Percentiles rank a stretch among this genome's conserved stretches.
phyloP scores from a whole-genome alignment of 2,329 filamentous ascomycete genomes.

The Ophiostoma himal-ulmi region DNA sequence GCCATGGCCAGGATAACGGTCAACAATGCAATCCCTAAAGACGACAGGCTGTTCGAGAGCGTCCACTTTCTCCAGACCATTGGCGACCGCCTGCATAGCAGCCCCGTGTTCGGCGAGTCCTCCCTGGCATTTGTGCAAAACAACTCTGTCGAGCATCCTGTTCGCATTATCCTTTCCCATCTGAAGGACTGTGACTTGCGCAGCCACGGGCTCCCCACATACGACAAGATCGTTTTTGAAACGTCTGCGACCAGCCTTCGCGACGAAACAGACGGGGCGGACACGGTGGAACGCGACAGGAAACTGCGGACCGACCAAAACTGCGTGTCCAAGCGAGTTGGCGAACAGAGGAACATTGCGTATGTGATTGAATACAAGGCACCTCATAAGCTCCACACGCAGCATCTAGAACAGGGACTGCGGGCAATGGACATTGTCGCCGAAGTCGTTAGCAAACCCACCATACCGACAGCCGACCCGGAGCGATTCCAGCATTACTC shows the following conservation, averaged over 20 bases:
- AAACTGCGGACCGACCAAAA: background rate
- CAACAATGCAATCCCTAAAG: constrained; percentile 26
- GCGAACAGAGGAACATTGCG: background rate
- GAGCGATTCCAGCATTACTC: constrained; percentile 18
- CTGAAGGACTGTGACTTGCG: background rate
- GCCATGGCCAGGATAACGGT: constrained; percentile 18
- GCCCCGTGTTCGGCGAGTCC: background rate
- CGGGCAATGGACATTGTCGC: constrained; percentile 38
- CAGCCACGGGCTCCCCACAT: background rate
- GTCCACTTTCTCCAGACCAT: constrained; percentile 27
- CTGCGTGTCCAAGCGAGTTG: background rate
- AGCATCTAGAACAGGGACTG: constrained; percentile 40
- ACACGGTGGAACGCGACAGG: background rate
- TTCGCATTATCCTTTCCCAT: background rate
- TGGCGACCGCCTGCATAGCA: constrained; percentile 27
- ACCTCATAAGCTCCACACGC: constrained; percentile 41
- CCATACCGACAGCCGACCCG: constrained; percentile 26
- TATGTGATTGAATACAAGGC: constrained; percentile 42
- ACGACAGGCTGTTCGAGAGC: constrained; percentile 30
- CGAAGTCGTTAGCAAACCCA: constrained; percentile 30
- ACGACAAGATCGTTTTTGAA: background rate
- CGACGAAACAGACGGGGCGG: background rate
- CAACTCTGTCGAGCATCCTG: constrained; percentile 14
- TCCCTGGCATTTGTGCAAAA: constrained; percentile 27
- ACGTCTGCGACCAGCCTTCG: background rate